Conservation (phyloP, 2,329 filamentous ascomycete species). For the Scytalidium lignicola region DNA sequence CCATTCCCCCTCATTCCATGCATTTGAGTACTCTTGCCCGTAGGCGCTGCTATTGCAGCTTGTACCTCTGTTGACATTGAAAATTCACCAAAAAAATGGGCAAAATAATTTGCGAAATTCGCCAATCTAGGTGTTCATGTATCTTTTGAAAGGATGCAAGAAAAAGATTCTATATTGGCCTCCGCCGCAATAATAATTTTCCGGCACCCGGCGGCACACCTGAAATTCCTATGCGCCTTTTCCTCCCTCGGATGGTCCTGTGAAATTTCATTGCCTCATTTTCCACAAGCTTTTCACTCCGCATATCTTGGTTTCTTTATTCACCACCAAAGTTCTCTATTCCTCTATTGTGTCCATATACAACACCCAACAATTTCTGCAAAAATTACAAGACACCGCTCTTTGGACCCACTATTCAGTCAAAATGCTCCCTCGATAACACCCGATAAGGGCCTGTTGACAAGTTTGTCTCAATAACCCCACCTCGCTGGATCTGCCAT, state of each 20-base stretch:
- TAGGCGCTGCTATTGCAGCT: constrained; percentile 3
- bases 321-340: background rate
- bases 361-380: background rate
- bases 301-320: background rate
- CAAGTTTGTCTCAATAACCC: background rate
- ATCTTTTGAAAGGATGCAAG: background rate
- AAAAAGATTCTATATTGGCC: background rate
- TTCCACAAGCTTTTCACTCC: background rate
- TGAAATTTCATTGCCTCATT: background rate
- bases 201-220: background rate
- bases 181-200: background rate
- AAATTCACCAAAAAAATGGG: too few relatives aligned
- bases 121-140: background rate
- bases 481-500: background rate
- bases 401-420: background rate
- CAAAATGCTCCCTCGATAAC: constrained; percentile 24
- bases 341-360: background rate
- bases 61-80: constrained; percentile 20
- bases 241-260: background rate
- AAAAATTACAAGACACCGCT: background rate
- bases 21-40: constrained; percentile 2
- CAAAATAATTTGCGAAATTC: too few relatives aligned
- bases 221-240: background rate
- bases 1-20: constrained; percentile 78
- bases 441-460: constrained; percentile 12